phyloP scores from a whole-genome alignment of 106 monocot species.

The Dactylorhiza incarnata region DNA sequence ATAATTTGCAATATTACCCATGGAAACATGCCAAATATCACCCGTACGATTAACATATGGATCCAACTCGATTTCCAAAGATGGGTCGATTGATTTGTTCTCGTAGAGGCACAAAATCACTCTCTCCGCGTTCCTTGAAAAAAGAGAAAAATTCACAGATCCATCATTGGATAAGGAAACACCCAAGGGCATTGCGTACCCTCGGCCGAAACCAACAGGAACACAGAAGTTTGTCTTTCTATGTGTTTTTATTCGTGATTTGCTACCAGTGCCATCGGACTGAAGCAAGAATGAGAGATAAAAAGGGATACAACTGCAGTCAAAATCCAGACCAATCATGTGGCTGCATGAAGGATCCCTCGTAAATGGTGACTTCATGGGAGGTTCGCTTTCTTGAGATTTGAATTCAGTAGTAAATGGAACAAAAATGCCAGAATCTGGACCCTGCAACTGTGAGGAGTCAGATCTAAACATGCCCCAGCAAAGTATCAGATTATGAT shows the following conservation, averaged over 20 bases:
- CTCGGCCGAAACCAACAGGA: slow-evolving; percentile 60
- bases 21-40: slow-evolving; percentile 65
- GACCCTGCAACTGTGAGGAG: slow-evolving; percentile 25
- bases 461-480: slow-evolving; percentile 58
- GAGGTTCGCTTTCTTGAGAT: neutral
- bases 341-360: slow-evolving; percentile 16
- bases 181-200: slow-evolving; percentile 61
- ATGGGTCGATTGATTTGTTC: slow-evolving; percentile 23
- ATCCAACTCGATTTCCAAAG: slow-evolving; percentile 71
- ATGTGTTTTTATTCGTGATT: slow-evolving; percentile 40
- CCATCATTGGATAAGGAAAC: slow-evolving; percentile 47
- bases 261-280: slow-evolving; percentile 10
- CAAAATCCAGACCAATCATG: slow-evolving; percentile 34
- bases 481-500: slow-evolving; percentile 27
- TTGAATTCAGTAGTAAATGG: neutral
- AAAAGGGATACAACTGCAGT: slow-evolving; percentile 38
- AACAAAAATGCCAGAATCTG: slow-evolving; percentile 5
- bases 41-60: slow-evolving; percentile 73
- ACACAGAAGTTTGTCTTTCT: slow-evolving; percentile 63
- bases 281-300: slow-evolving; percentile 55
- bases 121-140: slow-evolving; percentile 65
- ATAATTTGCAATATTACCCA: slow-evolving; percentile 32
- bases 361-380: slow-evolving; percentile 21
- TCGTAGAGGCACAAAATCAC: slow-evolving; percentile 63
- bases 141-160: slow-evolving; percentile 56